Conservation (phyloP, 345 rosid species). For the rapeseed (Brassica napus) region DNA sequence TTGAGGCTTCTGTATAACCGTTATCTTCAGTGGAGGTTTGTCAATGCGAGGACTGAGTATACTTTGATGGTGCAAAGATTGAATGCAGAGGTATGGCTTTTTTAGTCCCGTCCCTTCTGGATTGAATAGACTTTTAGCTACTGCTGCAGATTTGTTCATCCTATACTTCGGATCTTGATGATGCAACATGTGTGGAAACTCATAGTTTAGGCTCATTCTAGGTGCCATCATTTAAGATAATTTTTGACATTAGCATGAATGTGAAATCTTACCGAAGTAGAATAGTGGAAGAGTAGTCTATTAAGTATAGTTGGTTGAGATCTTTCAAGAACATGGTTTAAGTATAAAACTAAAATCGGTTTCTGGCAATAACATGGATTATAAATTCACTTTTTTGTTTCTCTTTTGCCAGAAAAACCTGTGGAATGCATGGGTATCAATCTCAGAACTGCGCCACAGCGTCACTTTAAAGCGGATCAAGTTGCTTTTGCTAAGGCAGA, state of each 20-base stretch:
- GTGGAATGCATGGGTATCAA: constrained; percentile 63
- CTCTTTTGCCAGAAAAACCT: constrained; percentile 64
- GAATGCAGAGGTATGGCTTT: constrained; percentile 71
- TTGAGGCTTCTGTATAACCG: constrained; percentile 82
- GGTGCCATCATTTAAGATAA: neutral
- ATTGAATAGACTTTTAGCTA: neutral
- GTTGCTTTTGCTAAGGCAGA: constrained; percentile 74
- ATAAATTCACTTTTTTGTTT: constrained; percentile 13
- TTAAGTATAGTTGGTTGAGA: neutral
- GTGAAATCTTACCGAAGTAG: neutral
- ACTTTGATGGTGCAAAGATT: constrained; percentile 61
- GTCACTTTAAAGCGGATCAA: constrained; percentile 69
- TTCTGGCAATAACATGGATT: neutral
- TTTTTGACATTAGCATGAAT: constrained; percentile 9
- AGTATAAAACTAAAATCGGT: neutral
- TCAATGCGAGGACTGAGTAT: constrained; percentile 81
- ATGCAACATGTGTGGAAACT: neutral
- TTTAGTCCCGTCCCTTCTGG: constrained; percentile 8
- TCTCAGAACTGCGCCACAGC: constrained; percentile 73
- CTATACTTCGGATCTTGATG: constrained; percentile 5
- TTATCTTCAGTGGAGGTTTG: constrained; percentile 85
- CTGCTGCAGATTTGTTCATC: constrained; percentile 1
- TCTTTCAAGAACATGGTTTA: constrained; percentile 22
- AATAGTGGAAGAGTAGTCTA: neutral
- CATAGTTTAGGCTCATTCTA: constrained; percentile 7